Conservation (phyloP, 2,329 filamentous ascomycete species). For the Epichloe uncinata region DNA sequence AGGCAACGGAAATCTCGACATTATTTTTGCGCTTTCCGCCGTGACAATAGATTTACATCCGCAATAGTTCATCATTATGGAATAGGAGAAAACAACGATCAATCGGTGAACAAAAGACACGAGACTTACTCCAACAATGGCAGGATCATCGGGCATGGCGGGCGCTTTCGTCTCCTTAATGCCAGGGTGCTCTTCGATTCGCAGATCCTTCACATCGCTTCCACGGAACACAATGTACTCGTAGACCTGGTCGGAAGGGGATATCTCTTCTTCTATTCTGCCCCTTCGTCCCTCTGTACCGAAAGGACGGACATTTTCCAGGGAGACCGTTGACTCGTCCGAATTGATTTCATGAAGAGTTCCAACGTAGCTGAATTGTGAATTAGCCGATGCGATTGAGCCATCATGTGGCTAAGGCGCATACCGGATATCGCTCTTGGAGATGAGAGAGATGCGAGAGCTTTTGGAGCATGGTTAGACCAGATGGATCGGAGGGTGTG, state of each 20-base stretch:
- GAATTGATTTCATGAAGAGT: slow-evolving; percentile 97
- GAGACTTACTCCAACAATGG: slow-evolving; percentile 86
- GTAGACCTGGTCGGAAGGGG: slow-evolving; percentile 77
- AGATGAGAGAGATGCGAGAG: slow-evolving; percentile 91
- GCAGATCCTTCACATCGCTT: slow-evolving; percentile 95
- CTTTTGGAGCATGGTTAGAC: slow-evolving; percentile 29
- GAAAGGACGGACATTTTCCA: slow-evolving; percentile 90
- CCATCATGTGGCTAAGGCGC: slow-evolving; percentile 18
- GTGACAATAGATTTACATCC: slow-evolving; percentile 81
- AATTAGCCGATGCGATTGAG: slow-evolving; percentile 19
- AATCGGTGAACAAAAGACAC: background rate
- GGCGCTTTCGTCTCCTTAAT: slow-evolving; percentile 63
- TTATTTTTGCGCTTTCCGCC: slow-evolving; percentile 85
- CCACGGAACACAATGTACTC: slow-evolving; percentile 98
- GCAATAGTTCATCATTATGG: slow-evolving; percentile 83
- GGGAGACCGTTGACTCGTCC: slow-evolving; percentile 87
- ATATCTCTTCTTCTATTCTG: slow-evolving; percentile 67
- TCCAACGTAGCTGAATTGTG: slow-evolving; percentile 65
- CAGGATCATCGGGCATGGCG: slow-evolving; percentile 82
- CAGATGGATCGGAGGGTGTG: background rate
- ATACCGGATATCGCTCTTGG: slow-evolving; percentile 93
- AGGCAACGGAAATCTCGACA: slow-evolving; percentile 99
- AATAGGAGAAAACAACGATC: slow-evolving; percentile 8
- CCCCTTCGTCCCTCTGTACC: slow-evolving; percentile 84
- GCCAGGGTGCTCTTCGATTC: slow-evolving; percentile 72